Conservation (phyloP, 2,329 filamentous ascomycete species). For the Aspergillus fijiensis region DNA sequence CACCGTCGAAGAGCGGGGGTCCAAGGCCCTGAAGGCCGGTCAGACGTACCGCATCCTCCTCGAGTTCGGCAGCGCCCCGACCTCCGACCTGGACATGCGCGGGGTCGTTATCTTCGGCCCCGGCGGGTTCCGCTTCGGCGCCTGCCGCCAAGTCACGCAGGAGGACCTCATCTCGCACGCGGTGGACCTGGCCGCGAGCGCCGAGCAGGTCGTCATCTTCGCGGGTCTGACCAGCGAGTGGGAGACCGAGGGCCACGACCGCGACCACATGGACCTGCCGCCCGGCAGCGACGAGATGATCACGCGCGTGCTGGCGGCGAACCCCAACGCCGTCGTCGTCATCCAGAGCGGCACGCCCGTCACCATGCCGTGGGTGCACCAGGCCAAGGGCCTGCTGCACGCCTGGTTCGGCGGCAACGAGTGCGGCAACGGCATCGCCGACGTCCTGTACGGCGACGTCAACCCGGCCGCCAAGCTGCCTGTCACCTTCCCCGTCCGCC, state of each 20-base stretch:
- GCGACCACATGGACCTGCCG: conserved; percentile 58
- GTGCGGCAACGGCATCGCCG: conserved; percentile 76
- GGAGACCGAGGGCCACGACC: conserved; percentile 72
- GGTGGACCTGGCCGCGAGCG: conserved; percentile 64
- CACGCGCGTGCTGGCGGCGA: conserved; percentile 62
- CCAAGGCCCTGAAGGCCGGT: conserved; percentile 58
- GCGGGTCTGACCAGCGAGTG: conserved; percentile 77
- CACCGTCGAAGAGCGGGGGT: conserved; percentile 63
- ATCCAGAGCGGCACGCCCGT: conserved; percentile 74
- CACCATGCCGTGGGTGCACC: conserved; percentile 49
- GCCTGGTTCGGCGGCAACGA: conserved; percentile 90
- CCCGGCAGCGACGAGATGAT: conserved; percentile 60
- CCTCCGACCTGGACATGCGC: conserved; percentile 55
- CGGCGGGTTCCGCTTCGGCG: conserved; percentile 64
- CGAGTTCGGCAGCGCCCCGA: conserved; percentile 60
- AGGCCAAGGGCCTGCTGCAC: conserved; percentile 62
- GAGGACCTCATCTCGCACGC: conserved; percentile 64
- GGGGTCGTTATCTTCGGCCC: conserved; percentile 54
- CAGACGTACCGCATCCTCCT: conserved; percentile 60
- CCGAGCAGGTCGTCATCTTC: conserved; percentile 76
- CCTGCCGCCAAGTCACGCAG: conserved; percentile 57
- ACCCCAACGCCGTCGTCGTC: conserved; percentile 69
- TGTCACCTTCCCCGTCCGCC: conserved; percentile 66
- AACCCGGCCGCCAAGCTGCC: conserved; percentile 76
- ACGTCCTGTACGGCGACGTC: conserved; percentile 70